A percentile compares a stretch with the other conserved stretches of the same genome.
These are phyloP conservation scores for Stenocarpella maydis DNA, from an alignment of 2,329 filamentous ascomycete genomes.

Conservation along the genomic window DNA sequence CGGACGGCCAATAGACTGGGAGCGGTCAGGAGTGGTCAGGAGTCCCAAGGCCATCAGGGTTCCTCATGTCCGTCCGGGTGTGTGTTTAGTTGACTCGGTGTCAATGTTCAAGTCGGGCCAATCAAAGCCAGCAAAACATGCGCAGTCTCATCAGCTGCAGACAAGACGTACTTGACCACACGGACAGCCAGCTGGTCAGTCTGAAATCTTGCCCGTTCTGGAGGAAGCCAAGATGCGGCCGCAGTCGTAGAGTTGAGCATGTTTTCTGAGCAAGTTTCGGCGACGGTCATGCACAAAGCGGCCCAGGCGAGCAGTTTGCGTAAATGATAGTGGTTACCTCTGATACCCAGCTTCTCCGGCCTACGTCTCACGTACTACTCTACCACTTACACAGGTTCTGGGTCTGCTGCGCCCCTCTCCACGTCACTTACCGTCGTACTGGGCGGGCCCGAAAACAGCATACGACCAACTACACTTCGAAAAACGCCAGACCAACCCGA, in stretches of 20 bases:
- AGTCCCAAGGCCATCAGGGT: not conserved
- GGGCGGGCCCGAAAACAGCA: not conserved
- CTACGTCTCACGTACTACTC: not conserved
- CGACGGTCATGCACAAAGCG: not conserved
- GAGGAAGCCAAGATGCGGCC: conserved; percentile 23
- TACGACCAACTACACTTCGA: not conserved
- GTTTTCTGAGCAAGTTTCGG: conserved; percentile 32
- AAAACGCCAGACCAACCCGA: not conserved
- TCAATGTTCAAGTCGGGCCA: not conserved
- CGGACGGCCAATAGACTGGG: not conserved
- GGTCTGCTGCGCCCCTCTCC: not conserved
- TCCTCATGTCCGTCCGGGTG: not conserved
- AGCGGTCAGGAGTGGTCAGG: conserved; percentile 25
- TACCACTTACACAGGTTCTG: conserved; percentile 12
- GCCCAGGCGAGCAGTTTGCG: not conserved
- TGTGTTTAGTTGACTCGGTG: not conserved
- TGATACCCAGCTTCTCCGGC: rapidly evolving
- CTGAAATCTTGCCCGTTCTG: not conserved
- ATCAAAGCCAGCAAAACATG: conserved; percentile 14
- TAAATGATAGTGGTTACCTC: not conserved
- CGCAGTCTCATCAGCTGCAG: conserved; percentile 6
- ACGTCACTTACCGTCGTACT: not conserved
- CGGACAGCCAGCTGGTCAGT: conserved; percentile 3
- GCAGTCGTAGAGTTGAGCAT: conserved; percentile 11
- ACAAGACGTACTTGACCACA: not conserved